Percentiles rank a stretch among this genome's conserved stretches.
Conservation (phyloP, 2,329 filamentous ascomycete species). For the Arthroderma uncinatum region DNA sequence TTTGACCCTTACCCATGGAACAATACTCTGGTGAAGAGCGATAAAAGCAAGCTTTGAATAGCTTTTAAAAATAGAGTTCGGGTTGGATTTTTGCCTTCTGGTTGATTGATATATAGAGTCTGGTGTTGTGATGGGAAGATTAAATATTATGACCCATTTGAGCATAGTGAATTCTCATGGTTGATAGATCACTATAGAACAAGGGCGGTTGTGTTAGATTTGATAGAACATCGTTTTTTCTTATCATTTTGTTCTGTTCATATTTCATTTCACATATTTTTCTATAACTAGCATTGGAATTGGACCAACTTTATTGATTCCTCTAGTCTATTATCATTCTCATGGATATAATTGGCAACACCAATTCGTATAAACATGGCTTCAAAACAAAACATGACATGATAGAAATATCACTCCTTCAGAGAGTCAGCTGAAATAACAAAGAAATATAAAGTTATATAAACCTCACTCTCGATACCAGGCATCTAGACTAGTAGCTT, state of each 20-base stretch:
- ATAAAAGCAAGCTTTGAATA: constrained; percentile 28
- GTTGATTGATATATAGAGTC: not conserved
- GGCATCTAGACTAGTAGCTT: not conserved
- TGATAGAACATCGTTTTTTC: not conserved
- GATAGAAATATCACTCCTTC: not conserved
- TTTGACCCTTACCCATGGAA: constrained; percentile 62
- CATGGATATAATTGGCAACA: not conserved
- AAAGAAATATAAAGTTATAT: not conserved
- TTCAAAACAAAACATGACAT: not conserved
- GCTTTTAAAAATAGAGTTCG: not conserved
- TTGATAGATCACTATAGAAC: not conserved
- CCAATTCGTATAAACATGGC: not conserved
- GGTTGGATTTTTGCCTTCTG: not conserved
- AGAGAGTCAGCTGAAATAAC: not conserved
- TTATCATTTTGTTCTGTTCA: not conserved
- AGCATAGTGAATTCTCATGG: no score
- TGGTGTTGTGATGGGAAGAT: not conserved
- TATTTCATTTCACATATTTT: not conserved
- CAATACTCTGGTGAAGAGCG: constrained; percentile 50
- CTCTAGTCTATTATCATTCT: not conserved
- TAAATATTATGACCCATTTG: no score
- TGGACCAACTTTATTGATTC: not conserved
- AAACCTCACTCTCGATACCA: not conserved
- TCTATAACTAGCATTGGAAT: no score
- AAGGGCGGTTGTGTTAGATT: not conserved